phyloP scores from a whole-genome alignment of 768 basidiomycete genomes.

The Lactarius vividus region DNA sequence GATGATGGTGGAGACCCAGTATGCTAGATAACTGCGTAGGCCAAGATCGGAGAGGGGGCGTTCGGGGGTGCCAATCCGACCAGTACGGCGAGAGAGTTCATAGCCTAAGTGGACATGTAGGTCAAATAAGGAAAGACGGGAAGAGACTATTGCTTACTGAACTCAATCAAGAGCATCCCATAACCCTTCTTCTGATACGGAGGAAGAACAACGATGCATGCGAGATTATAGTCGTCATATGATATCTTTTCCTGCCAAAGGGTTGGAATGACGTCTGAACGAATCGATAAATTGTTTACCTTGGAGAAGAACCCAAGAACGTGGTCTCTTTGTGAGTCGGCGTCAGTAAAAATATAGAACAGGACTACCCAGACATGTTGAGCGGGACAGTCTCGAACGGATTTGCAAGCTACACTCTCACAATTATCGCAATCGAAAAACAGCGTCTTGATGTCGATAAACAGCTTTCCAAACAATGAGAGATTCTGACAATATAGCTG shows the following conservation, averaged over 20 bases:
- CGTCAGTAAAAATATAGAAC: conserved; percentile 92
- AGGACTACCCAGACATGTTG: conserved; percentile 49
- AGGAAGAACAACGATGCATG: conserved; percentile 93
- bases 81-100: conserved; percentile 77
- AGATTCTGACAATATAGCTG: conserved; percentile 97
- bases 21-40: conserved; percentile 83
- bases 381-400: conserved; percentile 3
- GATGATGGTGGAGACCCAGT: conserved; percentile 82
- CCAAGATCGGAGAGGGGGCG: conserved; percentile 93
- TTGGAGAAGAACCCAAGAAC: conserved; percentile 79
- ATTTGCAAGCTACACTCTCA: conserved; percentile 37
- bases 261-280: neutral
- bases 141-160: conserved; percentile 58
- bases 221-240: conserved; percentile 96
- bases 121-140: neutral
- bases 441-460: conserved; percentile 96
- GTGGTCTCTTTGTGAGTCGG: conserved; percentile 72
- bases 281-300: conserved; percentile 32
- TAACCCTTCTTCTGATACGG: conserved; percentile 88
- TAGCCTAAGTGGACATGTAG: conserved; percentile 58
- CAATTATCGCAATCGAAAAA: conserved; percentile 90
- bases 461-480: conserved; percentile 95
- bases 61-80: conserved; percentile 89
- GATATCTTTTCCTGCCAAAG: conserved; percentile 79
- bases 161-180: conserved; percentile 96